Evolutionary conservation across 148 eudicot species (phyloP).

Genomic region (Bassia scoparia): DNA sequence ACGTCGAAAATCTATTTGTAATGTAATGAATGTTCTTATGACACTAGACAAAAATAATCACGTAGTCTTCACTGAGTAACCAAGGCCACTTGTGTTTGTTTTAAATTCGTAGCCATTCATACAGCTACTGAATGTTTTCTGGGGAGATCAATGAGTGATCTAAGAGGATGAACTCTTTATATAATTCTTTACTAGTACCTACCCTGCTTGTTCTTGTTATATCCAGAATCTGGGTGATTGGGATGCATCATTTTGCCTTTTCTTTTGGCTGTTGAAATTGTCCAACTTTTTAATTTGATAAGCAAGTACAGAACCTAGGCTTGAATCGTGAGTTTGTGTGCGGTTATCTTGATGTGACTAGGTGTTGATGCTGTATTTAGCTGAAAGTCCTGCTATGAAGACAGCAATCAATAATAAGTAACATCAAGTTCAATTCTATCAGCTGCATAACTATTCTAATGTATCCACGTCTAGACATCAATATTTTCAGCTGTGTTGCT

Average conservation of each 20-base stretch:
- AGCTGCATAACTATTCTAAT: neutral
- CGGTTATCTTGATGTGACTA: neutral
- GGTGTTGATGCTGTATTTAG: neutral
- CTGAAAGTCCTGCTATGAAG: neutral
- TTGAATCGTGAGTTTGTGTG: neutral
- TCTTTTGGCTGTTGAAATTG: neutral
- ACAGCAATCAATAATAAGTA: neutral
- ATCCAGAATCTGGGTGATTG: neutral
- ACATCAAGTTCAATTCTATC: neutral
- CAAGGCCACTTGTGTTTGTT: too few species aligned
- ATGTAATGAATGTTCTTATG: too few species aligned
- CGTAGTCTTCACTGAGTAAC: too few species aligned
- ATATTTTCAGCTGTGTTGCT: neutral
- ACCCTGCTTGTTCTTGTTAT: neutral
- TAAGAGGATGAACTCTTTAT: neutral
- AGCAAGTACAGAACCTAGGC: neutral
- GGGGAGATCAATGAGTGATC: neutral
- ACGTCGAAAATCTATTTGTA: too few species aligned
- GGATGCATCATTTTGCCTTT: neutral
- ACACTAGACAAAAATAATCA: too few species aligned
- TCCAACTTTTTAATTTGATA: neutral
- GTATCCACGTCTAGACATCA: neutral
- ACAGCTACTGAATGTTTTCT: neutral
- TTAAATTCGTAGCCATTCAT: neutral
- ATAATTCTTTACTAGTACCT: neutral